Evolutionary conservation across 2,329 filamentous ascomycete species (phyloP).

Genomic region (Penicillium sp.): DNA sequence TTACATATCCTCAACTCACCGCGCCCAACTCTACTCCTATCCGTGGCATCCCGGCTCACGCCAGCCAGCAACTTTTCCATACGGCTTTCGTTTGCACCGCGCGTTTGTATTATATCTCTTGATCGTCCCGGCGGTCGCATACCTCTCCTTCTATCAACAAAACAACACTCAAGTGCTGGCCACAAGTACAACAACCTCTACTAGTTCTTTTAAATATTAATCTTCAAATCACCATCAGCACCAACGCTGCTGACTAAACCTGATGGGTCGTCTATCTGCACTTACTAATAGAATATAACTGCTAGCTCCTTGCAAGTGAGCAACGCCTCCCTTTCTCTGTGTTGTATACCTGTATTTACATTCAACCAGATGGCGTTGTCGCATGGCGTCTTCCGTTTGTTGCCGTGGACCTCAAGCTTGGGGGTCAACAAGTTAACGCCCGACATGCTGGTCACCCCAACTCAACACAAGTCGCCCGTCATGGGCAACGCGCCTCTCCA

Average conservation of each 20-base stretch:
- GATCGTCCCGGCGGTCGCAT: neutral
- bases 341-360: neutral
- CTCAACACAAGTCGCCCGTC: conserved; percentile 29
- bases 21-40: neutral
- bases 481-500: conserved; percentile 31
- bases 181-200: conserved; percentile 3
- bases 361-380: conserved; percentile 21
- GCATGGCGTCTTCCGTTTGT: conserved; percentile 49
- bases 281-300: conserved; percentile 3
- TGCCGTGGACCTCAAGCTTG: conserved; percentile 44
- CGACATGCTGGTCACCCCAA: conserved; percentile 39
- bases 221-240: neutral
- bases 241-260: conserved; percentile 10
- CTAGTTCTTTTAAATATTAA: neutral
- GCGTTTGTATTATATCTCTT: conserved; percentile 5
- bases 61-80: neutral
- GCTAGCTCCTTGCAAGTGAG: neutral
- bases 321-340: neutral
- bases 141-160: neutral
- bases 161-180: conserved; percentile 6
- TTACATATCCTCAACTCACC: neutral
- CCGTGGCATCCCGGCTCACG: conserved; percentile 4
- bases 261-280: conserved; percentile 8
- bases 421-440: conserved; percentile 44
- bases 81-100: neutral